phyloP scores from a whole-genome alignment of 805 yeast genomes.

The Tetrapisispora phaffii region DNA sequence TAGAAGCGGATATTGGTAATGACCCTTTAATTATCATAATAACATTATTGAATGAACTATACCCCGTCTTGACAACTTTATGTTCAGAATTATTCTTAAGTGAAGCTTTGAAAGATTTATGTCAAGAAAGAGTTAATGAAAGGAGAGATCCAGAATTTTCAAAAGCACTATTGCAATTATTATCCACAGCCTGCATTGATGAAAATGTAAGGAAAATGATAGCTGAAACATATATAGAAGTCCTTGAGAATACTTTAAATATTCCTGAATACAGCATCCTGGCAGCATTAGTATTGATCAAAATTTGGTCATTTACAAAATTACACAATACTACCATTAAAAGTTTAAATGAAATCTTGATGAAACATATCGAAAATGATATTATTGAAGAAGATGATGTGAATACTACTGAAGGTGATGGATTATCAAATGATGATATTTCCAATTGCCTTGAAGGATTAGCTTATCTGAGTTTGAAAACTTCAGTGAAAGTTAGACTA shows the following conservation, averaged over 20 bases:
- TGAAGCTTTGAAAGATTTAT: conserved; percentile 19
- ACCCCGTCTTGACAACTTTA: conserved; percentile 20
- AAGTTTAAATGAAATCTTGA: conserved; percentile 27
- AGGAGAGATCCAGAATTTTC: conserved; percentile 15
- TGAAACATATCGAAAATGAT: conserved; percentile 2
- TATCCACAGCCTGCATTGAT: conserved; percentile 42
- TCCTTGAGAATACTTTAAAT: conserved; percentile 32
- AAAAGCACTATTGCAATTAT: conserved; percentile 25
- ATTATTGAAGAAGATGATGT: conserved; percentile 4
- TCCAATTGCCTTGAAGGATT: conserved; percentile 36
- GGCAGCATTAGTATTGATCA: conserved; percentile 41
- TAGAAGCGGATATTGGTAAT: conserved; percentile 16
- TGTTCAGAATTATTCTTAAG: conserved; percentile 26
- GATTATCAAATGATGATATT: conserved; percentile 4
- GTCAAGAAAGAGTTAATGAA: conserved; percentile 13
- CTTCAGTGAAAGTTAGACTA: conserved; percentile 29
- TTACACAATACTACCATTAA: conserved; percentile 26
- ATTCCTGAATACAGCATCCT: conserved; percentile 24
- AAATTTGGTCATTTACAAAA: conserved; percentile 46
- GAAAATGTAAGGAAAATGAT: conserved; percentile 41
- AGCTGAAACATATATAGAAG: conserved; percentile 34
- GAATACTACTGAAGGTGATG: not conserved
- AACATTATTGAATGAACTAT: conserved; percentile 18
- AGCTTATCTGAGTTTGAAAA: conserved; percentile 40
- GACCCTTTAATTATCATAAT: conserved; percentile 17